Conservation (phyloP, 805 yeast species). For the Wickerhamomyces silvicola region DNA sequence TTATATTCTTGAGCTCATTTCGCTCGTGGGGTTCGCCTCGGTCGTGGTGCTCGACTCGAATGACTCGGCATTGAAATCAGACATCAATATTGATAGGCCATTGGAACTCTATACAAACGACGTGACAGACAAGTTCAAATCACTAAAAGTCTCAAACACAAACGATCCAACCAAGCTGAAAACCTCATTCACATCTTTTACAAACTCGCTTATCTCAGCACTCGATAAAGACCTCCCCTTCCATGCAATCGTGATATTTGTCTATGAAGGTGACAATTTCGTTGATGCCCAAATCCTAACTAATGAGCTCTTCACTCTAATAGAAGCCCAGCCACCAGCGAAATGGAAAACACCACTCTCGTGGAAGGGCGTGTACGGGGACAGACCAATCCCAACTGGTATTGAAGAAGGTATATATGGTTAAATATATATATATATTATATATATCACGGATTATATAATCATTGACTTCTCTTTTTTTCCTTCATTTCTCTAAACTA, state of each 20-base stretch:
- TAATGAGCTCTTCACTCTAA: constrained; percentile 24
- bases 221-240: constrained; percentile 19
- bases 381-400: constrained; percentile 55
- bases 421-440: too few species aligned
- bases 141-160: constrained; percentile 6
- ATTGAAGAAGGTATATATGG: constrained; percentile 75
- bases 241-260: constrained; percentile 49
- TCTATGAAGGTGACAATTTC: constrained; percentile 88
- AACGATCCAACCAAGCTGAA: constrained; percentile 5
- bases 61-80: constrained; percentile 47
- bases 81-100: constrained; percentile 9
- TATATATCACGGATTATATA: too few species aligned
- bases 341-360: constrained; percentile 57
- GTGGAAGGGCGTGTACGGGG: constrained; percentile 85
- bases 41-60: constrained; percentile 65
- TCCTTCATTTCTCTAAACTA: too few species aligned
- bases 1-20: constrained; percentile 48
- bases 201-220: constrained; percentile 6
- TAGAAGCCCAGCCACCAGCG: constrained; percentile 16
- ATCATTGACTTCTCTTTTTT: too few species aligned
- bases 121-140: constrained; percentile 13
- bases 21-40: constrained; percentile 31
- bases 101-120: constrained; percentile 14
- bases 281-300: constrained; percentile 59
- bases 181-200: constrained; percentile 10